A percentile compares a stretch with the other conserved stretches of the same genome.
Evolutionary conservation across 176 grass and related monocot species (phyloP).

Genomic region (Hordeum marinum): DNA sequence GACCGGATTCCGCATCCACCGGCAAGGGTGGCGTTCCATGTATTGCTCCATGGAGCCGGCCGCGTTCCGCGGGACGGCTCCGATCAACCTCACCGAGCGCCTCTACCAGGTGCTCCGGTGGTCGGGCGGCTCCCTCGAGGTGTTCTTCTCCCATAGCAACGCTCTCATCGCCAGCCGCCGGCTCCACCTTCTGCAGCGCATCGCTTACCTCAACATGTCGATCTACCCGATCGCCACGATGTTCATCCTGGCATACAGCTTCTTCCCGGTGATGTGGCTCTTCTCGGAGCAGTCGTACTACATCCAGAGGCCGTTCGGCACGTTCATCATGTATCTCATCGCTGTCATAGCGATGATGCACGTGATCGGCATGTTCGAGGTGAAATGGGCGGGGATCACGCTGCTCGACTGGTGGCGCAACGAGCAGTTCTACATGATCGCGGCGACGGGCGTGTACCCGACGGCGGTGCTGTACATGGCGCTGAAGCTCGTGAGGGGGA

Average conservation of each 20-base stretch:
- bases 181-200: constrained; percentile 28
- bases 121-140: constrained; percentile 40
- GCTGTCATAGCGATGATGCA: constrained; percentile 26
- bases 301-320: constrained; percentile 35
- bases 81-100: constrained; percentile 49
- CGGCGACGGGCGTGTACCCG: constrained; percentile 31
- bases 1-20: constrained; percentile 44
- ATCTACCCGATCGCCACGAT: constrained; percentile 33
- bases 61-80: constrained; percentile 35
- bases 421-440: constrained; percentile 56
- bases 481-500: constrained; percentile 34
- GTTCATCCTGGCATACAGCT: constrained; percentile 40
- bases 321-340: constrained; percentile 22
- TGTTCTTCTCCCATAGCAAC: constrained; percentile 48
- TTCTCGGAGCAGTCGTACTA: constrained; percentile 30
- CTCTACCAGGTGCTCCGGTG: constrained; percentile 39
- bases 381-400: constrained; percentile 39
- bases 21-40: constrained; percentile 44
- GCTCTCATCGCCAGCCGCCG: constrained; percentile 15
- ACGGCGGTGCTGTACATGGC: constrained; percentile 45
- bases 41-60: constrained; percentile 30
- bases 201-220: constrained; percentile 45
- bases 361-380: constrained; percentile 41
- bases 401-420: constrained; percentile 42
- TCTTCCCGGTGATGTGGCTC: constrained; percentile 46